Evolutionary conservation across 2,329 filamentous ascomycete species (phyloP), one percentile per base, ranked within the genome.

Genomic region (Hypoxylon sp.): DNA sequence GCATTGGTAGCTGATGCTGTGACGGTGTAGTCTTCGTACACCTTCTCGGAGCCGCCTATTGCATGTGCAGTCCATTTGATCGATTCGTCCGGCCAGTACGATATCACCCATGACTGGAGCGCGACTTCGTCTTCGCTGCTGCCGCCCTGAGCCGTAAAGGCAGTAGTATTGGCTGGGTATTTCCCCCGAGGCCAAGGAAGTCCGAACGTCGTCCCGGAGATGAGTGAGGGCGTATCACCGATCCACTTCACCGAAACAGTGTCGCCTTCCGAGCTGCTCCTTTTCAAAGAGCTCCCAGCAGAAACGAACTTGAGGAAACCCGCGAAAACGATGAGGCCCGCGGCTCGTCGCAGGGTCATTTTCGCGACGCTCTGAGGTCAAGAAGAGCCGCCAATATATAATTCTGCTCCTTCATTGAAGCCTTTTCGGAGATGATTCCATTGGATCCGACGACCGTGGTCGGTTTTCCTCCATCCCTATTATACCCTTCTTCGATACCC

Each of bases 21-120:
- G 55, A 85, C 74, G 0, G 76, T 81, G 70, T 86, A 86, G 16
- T 78, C 77, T 2, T 80, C 78, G 2, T 78, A 72, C 1, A 80
- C 72, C 0, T 68, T 70, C 1, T 81, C 79, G 0, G 79, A 80
- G 4, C 77, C 80, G 11, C 80, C 74, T 44, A 89, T 77, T 0
- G 86, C 85, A 70, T 89, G 87, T 0, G 81, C 86, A 2, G 84
- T 87, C 87, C 87, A 89, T 71, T 88, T 89, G 55, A 88, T 79
- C 0, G 86, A 87, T 24, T 83, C 84, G 74, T 89, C 87, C 1
- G 82, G 80, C 87, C 86, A 89, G 72, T 85, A 86, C 0, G 82
- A 85, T 0, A 83, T 88, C 2, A 81, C 77, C 86, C 86, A 88
- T 0, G 85, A 85, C 64, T 88, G 82, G 5, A 85, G 32, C 60